Base-by-base conservation (phyloP, 352 stramenopile species). In the Albugo laibachii region DNA sequence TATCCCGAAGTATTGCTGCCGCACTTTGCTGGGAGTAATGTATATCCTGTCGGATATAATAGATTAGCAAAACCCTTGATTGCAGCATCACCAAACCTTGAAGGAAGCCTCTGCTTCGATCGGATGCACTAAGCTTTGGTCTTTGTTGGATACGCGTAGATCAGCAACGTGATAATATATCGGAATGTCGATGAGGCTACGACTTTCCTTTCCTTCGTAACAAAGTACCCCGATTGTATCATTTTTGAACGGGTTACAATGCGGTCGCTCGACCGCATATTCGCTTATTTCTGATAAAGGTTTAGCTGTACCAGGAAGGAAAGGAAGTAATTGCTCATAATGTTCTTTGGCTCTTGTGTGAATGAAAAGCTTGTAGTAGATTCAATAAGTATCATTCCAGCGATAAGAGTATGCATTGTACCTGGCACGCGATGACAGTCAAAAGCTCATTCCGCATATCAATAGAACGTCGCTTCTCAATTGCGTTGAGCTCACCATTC, bases 371-470 rank as follows among this genome's bases (percentile, higher is more conserved):
- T 76, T 39, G 3, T 43, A 3, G 8, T 24, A 24, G 8, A 31
- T 31, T 31, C 24, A 8, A 31, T 31, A 10, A 31, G 3, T 8
- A 3, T 3, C 24, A 31, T 31, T 31, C 3, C 24, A 31, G 8
- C 3, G 24, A 31, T 3, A 31, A 43, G 16, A 8, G 8, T 43
- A 45, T 11, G 1, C 0, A 6, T 52, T 52, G 18, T 42, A 72
- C 69, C 53, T 84, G 67, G n/a, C 71, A 63, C 1, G 75, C 75
- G 11, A 84, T 63, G 36, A 87, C 61, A 0, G 71, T 76, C 39
- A 84, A 69, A 34, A 87, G 58, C 44, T 87, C 71, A 55, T 87
- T 84, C 56, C 78, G 79, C 48, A 87, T 68, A 48, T 81, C 69
- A 18, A 63, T 54, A 45, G 73, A 61, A 24, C 75, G 69, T 31